Evolutionary conservation across 768 basidiomycete genomes (phyloP), one percentile per base, ranked within the genome.

Genomic region (Lanmaoa rubissima): DNA sequence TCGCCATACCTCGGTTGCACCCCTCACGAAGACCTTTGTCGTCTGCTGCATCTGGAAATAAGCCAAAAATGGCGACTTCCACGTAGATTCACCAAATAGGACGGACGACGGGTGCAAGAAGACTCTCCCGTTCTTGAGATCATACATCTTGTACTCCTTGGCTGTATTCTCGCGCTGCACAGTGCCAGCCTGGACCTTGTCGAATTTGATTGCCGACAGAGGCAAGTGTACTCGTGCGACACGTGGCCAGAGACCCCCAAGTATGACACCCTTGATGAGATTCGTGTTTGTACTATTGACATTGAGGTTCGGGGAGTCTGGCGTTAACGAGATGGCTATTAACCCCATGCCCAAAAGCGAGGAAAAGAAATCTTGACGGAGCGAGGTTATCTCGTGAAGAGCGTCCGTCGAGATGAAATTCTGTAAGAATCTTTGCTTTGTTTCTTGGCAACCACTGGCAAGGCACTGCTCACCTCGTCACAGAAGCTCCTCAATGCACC

Each of bases 181-280:
- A 0, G 92, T 83, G 2, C 95, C 95, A 7, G 84, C 84, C 59
- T 90, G 87, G 1, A 94, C 82, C 64, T 87, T 84, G 74, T 95
- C 91, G 66, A 92, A 98, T 69, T 89, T 90, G 67, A 88, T 83
- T 10, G 82, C 85, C 16, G 83, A 83, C 54, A 77, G 75, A 1
- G 92, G 94, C 21, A 94, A 78, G 58, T 83, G 79, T 24, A 95
- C 84, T 49, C 84, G 82, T 0, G 87, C 91, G 48, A 94, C 82
- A 31, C 87, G 84, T 3, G 92, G 93, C 83, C 91, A 94, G 21
- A 96, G 79, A 2, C 92, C 94, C 9, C 92, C 93, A 13, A 93
- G 82, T 35, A 97, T 79, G 58, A 94, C 82, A 7, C 85, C 83
- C 70, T 96, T 96, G 64, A 97, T 72, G 26, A 98, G 80, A 66